A percentile compares a stretch with the other conserved stretches of the same genome.
phyloP scores from a whole-genome alignment of 2,329 filamentous ascomycete genomes.

The Alternaria alternata region DNA sequence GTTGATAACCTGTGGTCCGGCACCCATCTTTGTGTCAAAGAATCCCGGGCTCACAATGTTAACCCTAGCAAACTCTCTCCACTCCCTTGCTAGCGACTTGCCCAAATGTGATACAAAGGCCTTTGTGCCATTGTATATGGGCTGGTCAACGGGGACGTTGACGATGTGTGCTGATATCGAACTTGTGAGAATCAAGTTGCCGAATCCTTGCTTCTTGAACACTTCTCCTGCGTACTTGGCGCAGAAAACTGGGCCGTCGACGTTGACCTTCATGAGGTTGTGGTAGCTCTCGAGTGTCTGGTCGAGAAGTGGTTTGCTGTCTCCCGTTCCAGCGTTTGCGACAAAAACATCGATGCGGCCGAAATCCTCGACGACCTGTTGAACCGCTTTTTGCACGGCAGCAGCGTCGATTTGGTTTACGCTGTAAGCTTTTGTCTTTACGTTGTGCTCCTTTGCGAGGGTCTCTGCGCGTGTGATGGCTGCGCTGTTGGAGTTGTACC shows the following conservation, averaged over 20 bases:
- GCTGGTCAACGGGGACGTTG: slow-evolving; percentile 77
- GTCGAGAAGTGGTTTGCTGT: slow-evolving; percentile 64
- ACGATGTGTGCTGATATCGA: slow-evolving; percentile 79
- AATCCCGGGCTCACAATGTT: slow-evolving; percentile 72
- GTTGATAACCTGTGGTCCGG: slow-evolving; percentile 68
- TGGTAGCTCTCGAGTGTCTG: slow-evolving; percentile 69
- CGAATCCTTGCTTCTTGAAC: slow-evolving; percentile 57
- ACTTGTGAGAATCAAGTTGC: slow-evolving; percentile 70
- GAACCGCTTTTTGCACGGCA: slow-evolving; percentile 63
- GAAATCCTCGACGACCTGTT: slow-evolving; percentile 72
- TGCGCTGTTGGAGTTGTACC: slow-evolving; percentile 58
- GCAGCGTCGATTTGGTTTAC: slow-evolving; percentile 63
- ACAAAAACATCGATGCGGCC: slow-evolving; percentile 71
- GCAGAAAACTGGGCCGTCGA: slow-evolving; percentile 66
- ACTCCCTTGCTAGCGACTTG: slow-evolving; percentile 69
- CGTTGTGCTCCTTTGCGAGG: slow-evolving; percentile 63
- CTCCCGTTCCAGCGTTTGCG: slow-evolving; percentile 70
- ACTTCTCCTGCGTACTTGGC: slow-evolving; percentile 54
- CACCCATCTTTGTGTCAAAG: slow-evolving; percentile 70
- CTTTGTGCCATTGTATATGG: slow-evolving; percentile 58
- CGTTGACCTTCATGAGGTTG: slow-evolving; percentile 70
- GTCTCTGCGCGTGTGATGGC: slow-evolving; percentile 67
- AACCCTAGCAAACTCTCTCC: slow-evolving; percentile 71
- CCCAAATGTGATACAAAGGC: slow-evolving; percentile 70
- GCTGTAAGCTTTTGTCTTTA: slow-evolving; percentile 72